Base-by-base conservation (phyloP, 176 grass and related monocot species). In the Guadua angustifolia region DNA sequence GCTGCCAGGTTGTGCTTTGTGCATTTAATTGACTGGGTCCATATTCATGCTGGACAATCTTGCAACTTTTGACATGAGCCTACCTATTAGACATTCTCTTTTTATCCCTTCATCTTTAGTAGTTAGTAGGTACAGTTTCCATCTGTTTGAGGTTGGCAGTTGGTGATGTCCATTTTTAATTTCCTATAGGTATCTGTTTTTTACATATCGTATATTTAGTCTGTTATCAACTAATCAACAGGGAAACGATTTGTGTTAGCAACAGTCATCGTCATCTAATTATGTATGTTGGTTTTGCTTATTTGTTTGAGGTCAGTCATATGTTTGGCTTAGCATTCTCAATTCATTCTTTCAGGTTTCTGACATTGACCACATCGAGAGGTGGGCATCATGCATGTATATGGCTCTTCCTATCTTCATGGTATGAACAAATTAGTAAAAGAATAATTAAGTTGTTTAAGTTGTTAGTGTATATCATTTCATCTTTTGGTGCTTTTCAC, bases 341-440 rank as follows among this genome's bases (percentile, higher is more conserved):
- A 69, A 60, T 26, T 75, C 24, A 56, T 46, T 79, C 66, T 84
- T 83, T 29, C 88, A 99, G 97, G 97, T 94, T 84, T 87, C 87
- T 72, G 93, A 99, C 86, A 64, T 90, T 39, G 97, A 99, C 26
- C 97, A 99, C 60, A 94, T 96, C 1, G 91, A 94, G 78, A 91
- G 97, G 84, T 92, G 88, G 81, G 94, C 81, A 74, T 95, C 97
- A 71, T 99, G 97, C 91, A 96, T 99, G 93, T 91, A 89, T 84
- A 99, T 99, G 97, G 97, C 93, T 84, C 81, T 92, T 89, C 91
- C 97, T 36, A 87, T 99, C 88, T 99, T 95, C 83, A 92, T 80
- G 88, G 97, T 99, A 96, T 80, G 68, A 58, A 39, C 16, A 26
- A 63, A 69, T 84, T 69, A 69, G 18, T 80, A 8, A 73, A 67